Evolutionary conservation across 83 land plant species (phyloP).

Genomic region (Picea mariana): DNA sequence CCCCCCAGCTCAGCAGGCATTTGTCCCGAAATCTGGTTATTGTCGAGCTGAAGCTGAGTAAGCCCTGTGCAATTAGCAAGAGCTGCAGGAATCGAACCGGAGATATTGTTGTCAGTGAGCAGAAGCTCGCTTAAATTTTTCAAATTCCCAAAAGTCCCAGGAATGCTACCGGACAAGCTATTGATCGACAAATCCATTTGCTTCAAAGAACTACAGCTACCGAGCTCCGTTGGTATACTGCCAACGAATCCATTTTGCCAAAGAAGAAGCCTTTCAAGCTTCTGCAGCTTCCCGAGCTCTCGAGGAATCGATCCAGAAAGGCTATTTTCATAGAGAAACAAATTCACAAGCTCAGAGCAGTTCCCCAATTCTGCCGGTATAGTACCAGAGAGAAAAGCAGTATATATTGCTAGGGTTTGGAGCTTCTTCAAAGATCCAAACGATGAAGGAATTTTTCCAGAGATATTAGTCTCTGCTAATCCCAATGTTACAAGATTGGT

Average conservation of each 20-base stretch:
- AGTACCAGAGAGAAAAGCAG: constrained; percentile 54
- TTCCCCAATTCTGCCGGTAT: constrained; percentile 69
- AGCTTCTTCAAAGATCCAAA: constrained; percentile 51
- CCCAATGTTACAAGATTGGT: constrained; percentile 13
- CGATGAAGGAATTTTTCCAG: constrained; percentile 53
- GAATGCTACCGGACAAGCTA: constrained; percentile 61
- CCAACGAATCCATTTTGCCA: constrained; percentile 68
- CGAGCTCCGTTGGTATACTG: constrained; percentile 53
- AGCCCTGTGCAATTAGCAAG: constrained; percentile 20
- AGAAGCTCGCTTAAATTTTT: constrained; percentile 53
- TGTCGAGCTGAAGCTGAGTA: constrained; percentile 25
- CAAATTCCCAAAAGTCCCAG: constrained; percentile 52
- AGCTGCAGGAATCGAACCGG: constrained; percentile 33
- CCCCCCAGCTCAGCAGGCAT: constrained; percentile 29
- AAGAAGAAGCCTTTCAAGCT: constrained; percentile 52
- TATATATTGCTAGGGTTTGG: constrained; percentile 50
- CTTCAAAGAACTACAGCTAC: constrained; percentile 35
- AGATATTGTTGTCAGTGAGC: constrained; percentile 64
- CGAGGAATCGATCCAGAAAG: constrained; percentile 64
- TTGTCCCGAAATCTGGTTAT: constrained; percentile 28
- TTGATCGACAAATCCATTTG: constrained; percentile 63
- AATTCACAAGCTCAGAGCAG: constrained; percentile 49
- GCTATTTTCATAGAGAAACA: constrained; percentile 58
- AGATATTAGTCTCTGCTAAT: constrained; percentile 19
- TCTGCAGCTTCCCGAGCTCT: constrained; percentile 51